phyloP scores from a whole-genome alignment of 352 stramenopile species.

The Phytopythium montanum region DNA sequence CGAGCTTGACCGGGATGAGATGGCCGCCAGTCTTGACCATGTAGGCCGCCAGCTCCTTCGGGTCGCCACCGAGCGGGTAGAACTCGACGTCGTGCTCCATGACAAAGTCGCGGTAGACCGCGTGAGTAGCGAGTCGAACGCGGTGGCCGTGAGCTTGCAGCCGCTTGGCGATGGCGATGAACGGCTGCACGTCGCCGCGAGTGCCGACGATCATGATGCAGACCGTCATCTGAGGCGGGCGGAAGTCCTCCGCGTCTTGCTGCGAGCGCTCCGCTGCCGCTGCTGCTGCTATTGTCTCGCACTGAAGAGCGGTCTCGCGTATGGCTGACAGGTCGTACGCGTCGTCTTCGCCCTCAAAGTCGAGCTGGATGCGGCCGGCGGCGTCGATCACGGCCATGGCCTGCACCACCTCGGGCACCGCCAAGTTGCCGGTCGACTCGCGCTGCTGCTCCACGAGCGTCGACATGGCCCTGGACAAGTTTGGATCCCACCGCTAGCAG shows the following conservation, averaged over 20 bases:
- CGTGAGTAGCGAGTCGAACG: constrained; percentile 90
- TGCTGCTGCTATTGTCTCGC: not conserved
- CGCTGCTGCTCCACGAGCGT: not conserved
- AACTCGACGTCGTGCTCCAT: constrained; percentile 71
- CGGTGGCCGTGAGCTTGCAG: constrained; percentile 85
- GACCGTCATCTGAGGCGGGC: constrained; percentile 38
- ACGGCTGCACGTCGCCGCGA: constrained; percentile 83
- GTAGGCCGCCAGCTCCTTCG: constrained; percentile 81
- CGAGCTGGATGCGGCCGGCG: constrained; percentile 1
- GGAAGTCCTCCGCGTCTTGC: not conserved
- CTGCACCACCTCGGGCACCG: too few species aligned
- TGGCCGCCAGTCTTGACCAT: constrained; percentile 90
- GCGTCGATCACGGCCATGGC: not conserved
- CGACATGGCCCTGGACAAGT: not conserved
- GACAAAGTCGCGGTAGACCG: constrained; percentile 85
- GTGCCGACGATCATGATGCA: constrained; percentile 92
- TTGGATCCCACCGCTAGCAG: not conserved
- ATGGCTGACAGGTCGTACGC: not conserved
- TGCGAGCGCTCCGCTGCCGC: not conserved
- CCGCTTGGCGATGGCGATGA: constrained; percentile 81
- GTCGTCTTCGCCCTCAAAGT: not conserved
- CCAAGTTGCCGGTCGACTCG: not conserved
- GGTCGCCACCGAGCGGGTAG: constrained; percentile 71
- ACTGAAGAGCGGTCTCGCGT: not conserved
- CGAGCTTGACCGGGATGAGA: constrained; percentile 64